These are phyloP conservation scores for Cyclotella kingstonii DNA, from an alignment of 108 stramenopile species.

Conservation along the genomic window DNA sequence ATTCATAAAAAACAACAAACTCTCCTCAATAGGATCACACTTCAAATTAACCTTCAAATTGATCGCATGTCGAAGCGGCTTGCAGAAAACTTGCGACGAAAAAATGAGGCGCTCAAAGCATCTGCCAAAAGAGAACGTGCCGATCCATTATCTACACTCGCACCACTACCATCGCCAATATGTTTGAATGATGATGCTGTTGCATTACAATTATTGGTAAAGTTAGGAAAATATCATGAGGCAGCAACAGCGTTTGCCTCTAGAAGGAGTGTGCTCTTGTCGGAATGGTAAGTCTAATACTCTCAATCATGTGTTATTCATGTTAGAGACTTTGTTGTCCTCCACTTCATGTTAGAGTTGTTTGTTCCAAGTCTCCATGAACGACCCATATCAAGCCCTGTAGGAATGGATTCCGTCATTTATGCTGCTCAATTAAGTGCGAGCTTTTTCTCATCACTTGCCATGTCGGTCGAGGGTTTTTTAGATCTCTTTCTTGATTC, in stretches of 20 bases:
- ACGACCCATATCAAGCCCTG: conserved; percentile 60
- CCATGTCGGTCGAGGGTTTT: conserved; percentile 79
- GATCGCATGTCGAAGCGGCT: conserved; percentile 69
- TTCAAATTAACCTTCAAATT: conserved; percentile 51
- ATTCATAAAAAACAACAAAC: conserved; percentile 62
- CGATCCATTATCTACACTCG: conserved; percentile 61
- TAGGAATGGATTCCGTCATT: conserved; percentile 77
- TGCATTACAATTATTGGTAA: conserved; percentile 69
- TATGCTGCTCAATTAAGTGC: conserved; percentile 84
- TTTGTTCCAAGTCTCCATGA: conserved; percentile 58
- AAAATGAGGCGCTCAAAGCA: conserved; percentile 84
- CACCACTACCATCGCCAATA: conserved; percentile 69
- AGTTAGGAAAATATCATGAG: conserved; percentile 72
- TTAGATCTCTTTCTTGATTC: conserved; percentile 68
- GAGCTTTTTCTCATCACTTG: conserved; percentile 81
- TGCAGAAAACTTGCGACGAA: conserved; percentile 72
- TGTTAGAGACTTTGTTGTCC: background rate
- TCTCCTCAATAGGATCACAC: conserved; percentile 42
- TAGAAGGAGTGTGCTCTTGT: conserved; percentile 64
- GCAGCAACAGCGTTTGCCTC: conserved; percentile 81
- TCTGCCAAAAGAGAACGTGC: conserved; percentile 73
- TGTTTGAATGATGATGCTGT: conserved; percentile 77
- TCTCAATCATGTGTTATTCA: too few relatives aligned
- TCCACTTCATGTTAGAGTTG: background rate
- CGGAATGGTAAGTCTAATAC: conserved; percentile 78